phyloP scores from a whole-genome alignment of 225 moss, liverwort and hornwort species.

The Anthoceros angustus region DNA sequence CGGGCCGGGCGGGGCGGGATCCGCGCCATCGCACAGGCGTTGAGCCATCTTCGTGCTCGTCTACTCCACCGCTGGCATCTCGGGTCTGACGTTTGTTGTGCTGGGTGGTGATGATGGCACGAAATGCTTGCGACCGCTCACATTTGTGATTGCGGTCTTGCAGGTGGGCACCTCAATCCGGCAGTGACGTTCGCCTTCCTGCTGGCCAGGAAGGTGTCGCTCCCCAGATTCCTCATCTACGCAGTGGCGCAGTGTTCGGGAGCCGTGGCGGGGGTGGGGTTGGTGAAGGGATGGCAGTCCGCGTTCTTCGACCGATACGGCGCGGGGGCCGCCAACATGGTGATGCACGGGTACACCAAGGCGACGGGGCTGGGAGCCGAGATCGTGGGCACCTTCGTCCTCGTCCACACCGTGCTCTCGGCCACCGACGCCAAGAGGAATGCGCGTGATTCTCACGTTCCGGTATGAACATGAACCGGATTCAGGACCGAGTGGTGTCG shows the following conservation, averaged over 20 bases:
- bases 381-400: constrained; percentile 29
- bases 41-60: constrained; percentile 19
- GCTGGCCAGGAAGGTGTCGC: constrained; percentile 14
- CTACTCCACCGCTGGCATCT: constrained; percentile 17
- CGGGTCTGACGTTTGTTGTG: background rate
- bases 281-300: constrained; percentile 18
- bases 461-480: constrained; percentile 12
- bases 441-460: constrained; percentile 31
- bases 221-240: constrained; percentile 10
- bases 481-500: background rate
- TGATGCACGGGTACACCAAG: constrained; percentile 10
- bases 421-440: constrained; percentile 30
- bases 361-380: constrained; percentile 24
- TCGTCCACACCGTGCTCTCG: constrained; percentile 24
- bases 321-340: constrained; percentile 16
- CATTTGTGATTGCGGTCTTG: background rate
- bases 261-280: constrained; percentile 18
- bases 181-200: constrained; percentile 28
- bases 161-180: constrained; percentile 36
- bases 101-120: background rate
- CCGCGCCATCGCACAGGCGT: constrained; percentile 16
- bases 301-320: constrained; percentile 10
- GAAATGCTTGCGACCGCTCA: background rate
- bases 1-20: no score
- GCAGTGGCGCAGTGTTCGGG: constrained; percentile 20